These are phyloP conservation scores for Byssothecium circinans DNA, from an alignment of 2,329 filamentous ascomycete genomes.

Conservation along the genomic window DNA sequence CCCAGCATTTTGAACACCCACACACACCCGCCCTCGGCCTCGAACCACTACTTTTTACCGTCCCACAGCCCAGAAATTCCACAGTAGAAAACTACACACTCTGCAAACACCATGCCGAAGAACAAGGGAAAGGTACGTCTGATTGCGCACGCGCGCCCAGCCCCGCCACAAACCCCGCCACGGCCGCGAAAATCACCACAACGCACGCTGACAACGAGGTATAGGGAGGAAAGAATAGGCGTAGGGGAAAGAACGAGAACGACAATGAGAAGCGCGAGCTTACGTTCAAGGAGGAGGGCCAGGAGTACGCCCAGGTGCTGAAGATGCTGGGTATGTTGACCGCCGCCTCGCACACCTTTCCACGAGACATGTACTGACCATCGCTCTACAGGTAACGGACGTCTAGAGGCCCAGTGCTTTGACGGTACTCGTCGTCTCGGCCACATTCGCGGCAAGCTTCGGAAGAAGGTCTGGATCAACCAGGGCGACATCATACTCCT, in stretches of 20 bases:
- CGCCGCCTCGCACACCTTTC: background rate
- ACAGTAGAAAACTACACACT: slow-evolving; percentile 6
- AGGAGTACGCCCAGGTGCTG: slow-evolving; percentile 85
- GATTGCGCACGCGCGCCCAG: slow-evolving; percentile 14
- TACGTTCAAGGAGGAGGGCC: slow-evolving; percentile 97
- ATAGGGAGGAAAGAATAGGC: slow-evolving; percentile 95
- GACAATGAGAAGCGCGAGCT: slow-evolving; percentile 99
- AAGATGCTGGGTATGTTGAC: slow-evolving; percentile 76
- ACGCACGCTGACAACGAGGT: slow-evolving; percentile 16
- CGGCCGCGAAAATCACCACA: slow-evolving; percentile 1
- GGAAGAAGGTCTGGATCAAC: slow-evolving; percentile 97
- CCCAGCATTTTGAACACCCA: background rate
- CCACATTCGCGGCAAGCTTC: slow-evolving; percentile 91
- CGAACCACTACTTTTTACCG: background rate
- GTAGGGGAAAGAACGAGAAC: slow-evolving; percentile 93
- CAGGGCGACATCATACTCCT: slow-evolving; percentile 76
- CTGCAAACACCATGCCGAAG: slow-evolving; percentile 77
- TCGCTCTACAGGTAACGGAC: slow-evolving; percentile 64
- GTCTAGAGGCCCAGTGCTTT: slow-evolving; percentile 91
- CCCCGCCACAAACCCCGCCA: slow-evolving; percentile 33
- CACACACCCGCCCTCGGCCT: background rate
- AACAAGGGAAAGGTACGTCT: slow-evolving; percentile 93
- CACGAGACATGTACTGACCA: background rate
- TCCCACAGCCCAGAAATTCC: slow-evolving; percentile 6
- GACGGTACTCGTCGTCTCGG: slow-evolving; percentile 86